Conservation (phyloP, 345 rosid species). For the Rhodamnia argentea region DNA sequence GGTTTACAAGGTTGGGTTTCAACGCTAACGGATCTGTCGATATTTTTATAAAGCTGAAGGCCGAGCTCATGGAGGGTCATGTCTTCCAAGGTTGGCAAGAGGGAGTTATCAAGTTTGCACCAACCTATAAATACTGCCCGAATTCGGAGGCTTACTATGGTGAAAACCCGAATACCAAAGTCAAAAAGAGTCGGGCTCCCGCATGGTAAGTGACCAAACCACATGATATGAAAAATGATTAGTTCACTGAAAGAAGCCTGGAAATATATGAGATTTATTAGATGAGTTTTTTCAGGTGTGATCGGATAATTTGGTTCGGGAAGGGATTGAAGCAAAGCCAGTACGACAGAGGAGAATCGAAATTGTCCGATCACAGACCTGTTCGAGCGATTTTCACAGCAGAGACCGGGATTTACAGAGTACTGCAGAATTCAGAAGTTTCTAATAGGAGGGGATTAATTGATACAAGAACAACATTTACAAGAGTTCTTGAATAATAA, state of each 20-base stretch:
- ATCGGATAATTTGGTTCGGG: constrained; percentile 26
- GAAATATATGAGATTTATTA: background rate
- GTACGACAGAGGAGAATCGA: constrained; percentile 16
- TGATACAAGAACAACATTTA: background rate
- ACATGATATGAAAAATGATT: background rate
- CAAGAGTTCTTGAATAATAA: background rate
- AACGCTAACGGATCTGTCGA: background rate
- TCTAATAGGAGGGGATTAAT: background rate
- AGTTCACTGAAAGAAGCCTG: background rate
- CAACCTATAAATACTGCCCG: constrained; percentile 12
- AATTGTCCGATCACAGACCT: constrained; percentile 24
- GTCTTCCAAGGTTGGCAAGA: constrained; percentile 17
- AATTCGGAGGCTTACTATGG: constrained; percentile 8
- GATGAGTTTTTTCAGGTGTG: constrained; percentile 15
- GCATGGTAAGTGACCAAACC: background rate
- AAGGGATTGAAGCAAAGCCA: constrained; percentile 15
- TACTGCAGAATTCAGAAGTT: background rate
- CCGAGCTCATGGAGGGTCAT: constrained; percentile 12
- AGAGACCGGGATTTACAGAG: background rate
- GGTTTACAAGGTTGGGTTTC: background rate
- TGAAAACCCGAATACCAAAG: background rate
- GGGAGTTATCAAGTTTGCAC: constrained; percentile 7
- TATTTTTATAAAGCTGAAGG: constrained; percentile 5
- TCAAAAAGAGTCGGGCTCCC: background rate
- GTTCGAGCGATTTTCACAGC: constrained; percentile 14